Base-by-base conservation (phyloP, 805 yeast species). In the Candida rishiriensis region DNA sequence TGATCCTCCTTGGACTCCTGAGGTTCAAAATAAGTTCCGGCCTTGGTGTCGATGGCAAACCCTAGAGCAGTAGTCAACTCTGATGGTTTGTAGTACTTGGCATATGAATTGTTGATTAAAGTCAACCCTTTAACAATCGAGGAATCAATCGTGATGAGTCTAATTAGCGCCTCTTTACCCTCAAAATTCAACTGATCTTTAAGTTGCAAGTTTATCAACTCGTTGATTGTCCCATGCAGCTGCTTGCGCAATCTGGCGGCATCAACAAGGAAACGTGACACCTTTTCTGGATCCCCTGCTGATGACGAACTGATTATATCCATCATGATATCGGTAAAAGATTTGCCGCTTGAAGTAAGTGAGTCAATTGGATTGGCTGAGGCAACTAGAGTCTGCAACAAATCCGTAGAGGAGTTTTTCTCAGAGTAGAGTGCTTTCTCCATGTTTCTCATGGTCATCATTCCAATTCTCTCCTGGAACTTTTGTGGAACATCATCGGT, bases 401-500 rank as follows among this genome's bases (percentile, higher is more conserved):
- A 38, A 26, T 42, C 39, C 5, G 29, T 21, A 34, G 15, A 13
- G 4, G 44, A 26, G 11, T 37, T 43, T 9, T 34, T 35, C 13
- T 49, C 37, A 3, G 51, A 61, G 44, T 73, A 71, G 43, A 83
- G 64, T 41, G 74, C 70, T 17, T 66, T 61, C 53, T 84, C 88
- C 83, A 89, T 83, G 61, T 90, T 90, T 54, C 84, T 76, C 83
- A 90, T 82, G 39, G 93, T 77, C 53, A 85, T 81, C 36, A 86
- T 72, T 1, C 95, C 93, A 46, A 89, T 76, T 55, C 81, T 76
- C 35, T 88, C 85, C 55, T 78, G 80, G 50, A 83, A 73, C 40
- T 73, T 69, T 42, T 75, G 77, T 11, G 90, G 83, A 51, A 86
- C 72, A 16, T 71, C 64, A 16, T 73, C 81, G 45, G 73, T 73